Base-by-base conservation (phyloP, 2,329 filamentous ascomycete genomes). In the Penicillium concentricum region DNA sequence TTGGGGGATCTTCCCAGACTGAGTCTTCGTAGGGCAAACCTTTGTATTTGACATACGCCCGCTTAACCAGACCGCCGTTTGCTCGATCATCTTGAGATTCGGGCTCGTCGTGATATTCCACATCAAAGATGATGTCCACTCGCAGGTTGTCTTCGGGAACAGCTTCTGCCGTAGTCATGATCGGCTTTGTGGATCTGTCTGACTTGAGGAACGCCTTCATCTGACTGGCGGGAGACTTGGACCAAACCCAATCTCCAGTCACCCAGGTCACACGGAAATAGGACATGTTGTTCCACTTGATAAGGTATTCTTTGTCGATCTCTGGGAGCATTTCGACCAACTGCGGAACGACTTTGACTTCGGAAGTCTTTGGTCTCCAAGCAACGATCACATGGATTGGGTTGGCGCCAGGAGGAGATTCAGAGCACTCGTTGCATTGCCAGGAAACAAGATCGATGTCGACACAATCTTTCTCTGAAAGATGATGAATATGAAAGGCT, bases 11-110 rank as follows among this genome's bases (percentile, higher is more conserved):
- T 65, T 96, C 92, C 93, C 93, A 97, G 0, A 96, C 92, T 0
- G 86, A 84, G 57, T 97, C 92, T 61, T 96, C 91, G 68, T 99
- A 97, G 5, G 87, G 83, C 8, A 99, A 82, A 13, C 94, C 94
- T 73, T 95, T 91, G 73, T 92, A 97, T 72, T 99, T 99, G 76
- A 96, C 89, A 48, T 88, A 83, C 0, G 91, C 87, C 65, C 86
- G 83, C 48, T 85, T 82, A 22, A 99, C 85, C 63, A 91, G 84
- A 37, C 82, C 82, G 58, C 91, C 79, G 66, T 94, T 91, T 16
- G 88, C 82, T 50, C 87, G 84, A 63, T 89, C 85, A 26, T 83
- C 86, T 32, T 82, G 81, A 12, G 84, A 75, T 28, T 61, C 58
- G 6, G 84, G 79, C 39, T 84, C 79, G 62, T 84, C 83, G 6